Evolutionary conservation across 495 filamentous ascomycete species (phyloP).

Genomic region (Aspergillus ostianus): DNA sequence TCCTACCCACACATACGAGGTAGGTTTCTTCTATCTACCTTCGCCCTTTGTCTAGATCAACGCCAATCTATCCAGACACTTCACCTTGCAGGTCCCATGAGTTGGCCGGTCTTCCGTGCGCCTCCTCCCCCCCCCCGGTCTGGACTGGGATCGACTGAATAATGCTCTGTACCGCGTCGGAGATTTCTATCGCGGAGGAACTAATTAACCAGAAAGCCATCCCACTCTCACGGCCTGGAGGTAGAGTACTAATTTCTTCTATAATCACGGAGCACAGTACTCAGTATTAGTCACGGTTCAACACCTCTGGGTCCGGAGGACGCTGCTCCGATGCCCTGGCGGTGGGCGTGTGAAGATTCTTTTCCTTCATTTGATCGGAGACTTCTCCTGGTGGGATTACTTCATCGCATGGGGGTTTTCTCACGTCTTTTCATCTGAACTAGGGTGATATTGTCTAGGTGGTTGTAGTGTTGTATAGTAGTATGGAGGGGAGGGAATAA

Average conservation of each 20-base stretch:
- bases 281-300: background rate
- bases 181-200: too few relatives aligned
- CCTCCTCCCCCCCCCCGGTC: background rate
- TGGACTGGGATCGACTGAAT: background rate
- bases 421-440: too few relatives aligned
- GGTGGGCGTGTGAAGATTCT: background rate
- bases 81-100: background rate
- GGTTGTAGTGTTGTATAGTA: background rate
- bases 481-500: background rate
- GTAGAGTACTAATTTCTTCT: too few relatives aligned
- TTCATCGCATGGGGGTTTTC: too few relatives aligned
- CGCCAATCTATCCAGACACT: background rate
- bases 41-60: too few relatives aligned
- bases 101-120: background rate
- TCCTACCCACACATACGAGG: too few relatives aligned
- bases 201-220: background rate
- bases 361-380: background rate
- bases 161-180: background rate
- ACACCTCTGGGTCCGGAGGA: conserved; percentile 24
- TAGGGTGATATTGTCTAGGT: background rate
- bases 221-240: background rate
- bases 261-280: background rate
- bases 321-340: conserved; percentile 27
- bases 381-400: background rate
- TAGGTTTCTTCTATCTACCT: too few relatives aligned